Conservation (phyloP, 192 early-diverging fungal species). For the Backusella mclennaniae region DNA sequence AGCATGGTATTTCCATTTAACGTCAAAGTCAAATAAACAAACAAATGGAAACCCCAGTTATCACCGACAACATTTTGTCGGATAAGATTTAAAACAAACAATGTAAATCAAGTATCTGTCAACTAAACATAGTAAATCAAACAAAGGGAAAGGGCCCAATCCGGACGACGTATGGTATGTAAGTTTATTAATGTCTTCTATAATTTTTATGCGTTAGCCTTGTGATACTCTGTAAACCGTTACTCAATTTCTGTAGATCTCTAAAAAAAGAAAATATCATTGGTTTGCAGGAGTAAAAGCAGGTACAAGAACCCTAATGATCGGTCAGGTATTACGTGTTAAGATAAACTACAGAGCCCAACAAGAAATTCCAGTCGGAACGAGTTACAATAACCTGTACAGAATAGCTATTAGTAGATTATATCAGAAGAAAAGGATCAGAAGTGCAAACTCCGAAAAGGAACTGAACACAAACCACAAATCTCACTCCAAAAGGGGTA, state of each 20-base stretch:
- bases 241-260: neutral
- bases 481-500: neutral
- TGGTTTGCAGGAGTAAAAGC: neutral
- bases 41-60: neutral
- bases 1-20: neutral
- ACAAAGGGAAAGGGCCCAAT: neutral
- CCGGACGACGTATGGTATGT: neutral
- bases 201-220: neutral
- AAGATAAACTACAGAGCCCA: neutral
- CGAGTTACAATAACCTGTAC: neutral
- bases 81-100: neutral
- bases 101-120: neutral
- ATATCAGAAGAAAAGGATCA: neutral
- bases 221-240: neutral
- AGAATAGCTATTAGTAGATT: neutral
- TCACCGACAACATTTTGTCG: neutral
- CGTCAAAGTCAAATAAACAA: constrained; percentile 1
- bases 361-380: neutral
- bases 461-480: neutral
- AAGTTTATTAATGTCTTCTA: neutral
- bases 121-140: neutral
- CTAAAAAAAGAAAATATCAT: neutral
- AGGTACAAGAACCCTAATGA: neutral
- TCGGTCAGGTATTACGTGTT: neutral
- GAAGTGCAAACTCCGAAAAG: neutral